A percentile compares a stretch with the other conserved stretches of the same genome.
These are phyloP conservation scores for Flaveria ramosissima DNA, from an alignment of 129 eudicot species.

Conservation along the genomic window DNA sequence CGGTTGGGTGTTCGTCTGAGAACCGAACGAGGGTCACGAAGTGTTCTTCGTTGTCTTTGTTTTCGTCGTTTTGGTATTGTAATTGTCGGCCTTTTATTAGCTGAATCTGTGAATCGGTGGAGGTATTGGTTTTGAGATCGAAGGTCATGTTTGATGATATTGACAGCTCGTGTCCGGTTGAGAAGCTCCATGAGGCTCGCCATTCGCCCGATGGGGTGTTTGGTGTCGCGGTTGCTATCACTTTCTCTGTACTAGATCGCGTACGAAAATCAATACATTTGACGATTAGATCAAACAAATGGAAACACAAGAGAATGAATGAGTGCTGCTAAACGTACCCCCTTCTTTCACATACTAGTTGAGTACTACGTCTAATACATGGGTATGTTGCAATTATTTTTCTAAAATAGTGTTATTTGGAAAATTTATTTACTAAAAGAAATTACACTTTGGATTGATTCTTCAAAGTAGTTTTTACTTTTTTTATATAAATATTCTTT, in stretches of 20 bases:
- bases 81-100: conserved; percentile 67
- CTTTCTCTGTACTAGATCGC: conserved; percentile 77
- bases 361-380: no score
- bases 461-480: no score
- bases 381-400: no score
- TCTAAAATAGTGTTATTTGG: no score
- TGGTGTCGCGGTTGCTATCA: conserved; percentile 87
- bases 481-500: no score
- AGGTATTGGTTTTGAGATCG: conserved; percentile 35
- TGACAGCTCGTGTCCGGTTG: conserved; percentile 64
- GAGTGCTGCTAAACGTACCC: no score
- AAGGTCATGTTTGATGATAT: conserved; percentile 50
- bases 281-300: neutral
- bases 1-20: conserved; percentile 71
- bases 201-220: conserved; percentile 60
- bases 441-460: no score
- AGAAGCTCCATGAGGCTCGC: conserved; percentile 75
- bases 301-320: neutral
- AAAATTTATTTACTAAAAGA: no score
- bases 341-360: no score
- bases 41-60: conserved; percentile 52
- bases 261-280: conserved; percentile 23
- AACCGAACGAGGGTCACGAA: conserved; percentile 71
- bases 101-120: conserved; percentile 50
- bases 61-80: conserved; percentile 51